Evolutionary conservation across 2,329 filamentous ascomycete genomes (phyloP).

Genomic region (Plenodomus biglobosus): DNA sequence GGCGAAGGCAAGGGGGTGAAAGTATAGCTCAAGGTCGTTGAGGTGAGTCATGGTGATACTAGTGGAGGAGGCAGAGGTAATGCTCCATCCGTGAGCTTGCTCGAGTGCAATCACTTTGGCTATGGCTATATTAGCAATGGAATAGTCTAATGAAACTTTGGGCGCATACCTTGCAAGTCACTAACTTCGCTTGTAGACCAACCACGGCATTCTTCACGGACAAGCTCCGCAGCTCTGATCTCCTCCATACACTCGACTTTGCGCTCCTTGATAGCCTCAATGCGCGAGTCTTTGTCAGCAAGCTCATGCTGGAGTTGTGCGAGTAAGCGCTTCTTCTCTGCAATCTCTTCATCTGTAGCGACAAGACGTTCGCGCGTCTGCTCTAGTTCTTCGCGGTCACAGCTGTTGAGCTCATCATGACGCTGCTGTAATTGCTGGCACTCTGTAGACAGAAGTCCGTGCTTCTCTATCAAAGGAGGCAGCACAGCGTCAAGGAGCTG

Average conservation of each 20-base stretch:
- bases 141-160: not conserved
- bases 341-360: slow-evolving; percentile 66
- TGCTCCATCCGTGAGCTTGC: slow-evolving; percentile 68
- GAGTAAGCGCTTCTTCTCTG: slow-evolving; percentile 68
- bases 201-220: slow-evolving; percentile 84
- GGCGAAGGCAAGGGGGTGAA: slow-evolving; percentile 66
- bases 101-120: slow-evolving; percentile 68
- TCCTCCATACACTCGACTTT: slow-evolving; percentile 72
- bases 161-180: slow-evolving; percentile 69
- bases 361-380: slow-evolving; percentile 69
- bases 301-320: slow-evolving; percentile 67
- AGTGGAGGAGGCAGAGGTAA: slow-evolving; percentile 61
- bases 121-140: slow-evolving; percentile 49
- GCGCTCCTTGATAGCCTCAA: slow-evolving; percentile 63
- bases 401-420: slow-evolving; percentile 74
- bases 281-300: slow-evolving; percentile 64
- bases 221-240: slow-evolving; percentile 78
- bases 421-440: slow-evolving; percentile 67
- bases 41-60: slow-evolving; percentile 73
- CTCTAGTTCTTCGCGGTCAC: slow-evolving; percentile 77
- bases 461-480: slow-evolving; percentile 63
- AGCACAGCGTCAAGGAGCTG: slow-evolving; percentile 67
- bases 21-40: slow-evolving; percentile 71
- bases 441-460: slow-evolving; percentile 64
- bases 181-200: slow-evolving; percentile 84